Base-by-base conservation (phyloP, 495 filamentous ascomycete genomes). In the Penicillium steckii region DNA sequence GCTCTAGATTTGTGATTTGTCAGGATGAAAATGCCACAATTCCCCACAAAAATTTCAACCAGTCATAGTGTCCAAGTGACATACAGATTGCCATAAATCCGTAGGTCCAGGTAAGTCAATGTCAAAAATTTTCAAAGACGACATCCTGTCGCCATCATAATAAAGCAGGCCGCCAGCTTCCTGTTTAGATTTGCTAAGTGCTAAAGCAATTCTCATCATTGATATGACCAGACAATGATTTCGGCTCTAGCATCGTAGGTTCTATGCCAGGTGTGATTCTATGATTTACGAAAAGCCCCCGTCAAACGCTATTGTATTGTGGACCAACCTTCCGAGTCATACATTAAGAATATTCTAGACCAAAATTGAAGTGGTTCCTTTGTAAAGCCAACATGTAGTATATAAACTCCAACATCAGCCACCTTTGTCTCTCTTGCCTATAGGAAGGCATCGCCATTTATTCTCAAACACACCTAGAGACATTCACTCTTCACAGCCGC, bases 1-100 rank as follows among this genome's bases (percentile, higher is more conserved):
- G 45, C 37, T 55, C 46, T 56, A 46, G 53, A 33, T 17, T 46
- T 43, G 47, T 56, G 53, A 50, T 56, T 51, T 51, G 53, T 56
- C 40, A 56, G 30, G 29, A 46, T 51, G 47, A 35, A 55, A 41
- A 50, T 46, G 41, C 30, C 21, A 15, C 5, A 29, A 8, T 50
- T 33, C 19, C 13, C 23, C 8, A 13, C 23, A 2, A 40, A 53
- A 46, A 46, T 41, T 43, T 37, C 24, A 23, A 44, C 57, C 57
- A 60, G 40, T 60, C 13, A 52, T 26, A 53, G 30, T 32, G 29
- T 27, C 29, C 6, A 35, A 50, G 53, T 60, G 57, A 60, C 52
- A 60, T 41, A 40, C 52, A 44, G 25, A 30, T 51, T 48, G n/a
- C 35, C 26, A 37, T 46, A 13, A 8, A 52, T 26, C 26, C 17